Conservation (phyloP, 2,329 filamentous ascomycete genomes). For the Colletotrichum sp. region DNA sequence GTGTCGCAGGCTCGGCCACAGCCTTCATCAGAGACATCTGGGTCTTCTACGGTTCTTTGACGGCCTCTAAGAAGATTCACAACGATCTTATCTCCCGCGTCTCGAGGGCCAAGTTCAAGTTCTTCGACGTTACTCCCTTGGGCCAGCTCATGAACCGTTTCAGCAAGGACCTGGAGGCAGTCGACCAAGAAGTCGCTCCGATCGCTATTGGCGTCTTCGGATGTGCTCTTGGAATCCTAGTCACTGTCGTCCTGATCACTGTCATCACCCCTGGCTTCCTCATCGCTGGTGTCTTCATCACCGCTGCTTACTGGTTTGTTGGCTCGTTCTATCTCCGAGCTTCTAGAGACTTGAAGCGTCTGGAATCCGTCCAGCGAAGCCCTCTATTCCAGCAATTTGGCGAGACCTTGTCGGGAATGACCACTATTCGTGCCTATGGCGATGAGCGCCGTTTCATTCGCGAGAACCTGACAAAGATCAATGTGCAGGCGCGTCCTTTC, state of each 20-base stretch:
- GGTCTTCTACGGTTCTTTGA: conserved; percentile 90
- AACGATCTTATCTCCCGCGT: conserved; percentile 78
- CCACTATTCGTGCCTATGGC: conserved; percentile 95
- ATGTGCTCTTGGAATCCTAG: conserved; percentile 72
- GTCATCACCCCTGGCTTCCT: conserved; percentile 90
- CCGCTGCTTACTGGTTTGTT: conserved; percentile 79
- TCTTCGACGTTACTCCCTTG: conserved; percentile 95
- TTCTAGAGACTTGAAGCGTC: conserved; percentile 92
- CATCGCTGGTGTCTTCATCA: conserved; percentile 86
- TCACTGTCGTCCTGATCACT: conserved; percentile 87
- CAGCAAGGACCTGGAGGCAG: conserved; percentile 93
- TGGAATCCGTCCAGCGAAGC: conserved; percentile 93
- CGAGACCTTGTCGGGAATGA: conserved; percentile 92
- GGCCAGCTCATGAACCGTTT: conserved; percentile 98
- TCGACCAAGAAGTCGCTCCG: conserved; percentile 95
- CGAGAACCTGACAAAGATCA: conserved; percentile 87
- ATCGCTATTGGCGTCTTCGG: conserved; percentile 79
- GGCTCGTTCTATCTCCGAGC: conserved; percentile 88
- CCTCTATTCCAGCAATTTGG: conserved; percentile 98
- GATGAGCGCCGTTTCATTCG: conserved; percentile 92
- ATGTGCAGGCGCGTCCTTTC: conserved; percentile 90
- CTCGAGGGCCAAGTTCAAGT: conserved; percentile 91
- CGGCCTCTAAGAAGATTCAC: conserved; percentile 86
- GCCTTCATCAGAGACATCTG: conserved; percentile 85
- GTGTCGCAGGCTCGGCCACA: conserved; percentile 76